phyloP scores from a whole-genome alignment of 495 filamentous ascomycete genomes.

The Jackrogersella multiformis region DNA sequence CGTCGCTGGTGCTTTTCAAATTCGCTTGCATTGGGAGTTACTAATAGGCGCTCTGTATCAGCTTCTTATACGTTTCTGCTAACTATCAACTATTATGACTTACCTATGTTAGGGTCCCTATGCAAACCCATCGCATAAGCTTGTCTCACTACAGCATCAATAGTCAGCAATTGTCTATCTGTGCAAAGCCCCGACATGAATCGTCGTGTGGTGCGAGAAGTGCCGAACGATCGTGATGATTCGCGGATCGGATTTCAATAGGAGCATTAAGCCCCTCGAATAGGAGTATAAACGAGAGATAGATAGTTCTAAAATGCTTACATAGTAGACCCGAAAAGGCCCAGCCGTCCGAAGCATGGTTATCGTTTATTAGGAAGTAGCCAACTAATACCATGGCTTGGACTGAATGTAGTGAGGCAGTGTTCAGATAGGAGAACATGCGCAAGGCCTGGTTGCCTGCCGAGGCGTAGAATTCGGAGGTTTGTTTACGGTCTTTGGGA shows the following conservation, averaged over 20 bases:
- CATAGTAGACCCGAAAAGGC: slow-evolving; percentile 67
- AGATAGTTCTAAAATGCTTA: slow-evolving; percentile 6
- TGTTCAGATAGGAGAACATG: slow-evolving; percentile 73
- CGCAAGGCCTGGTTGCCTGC: slow-evolving; percentile 75
- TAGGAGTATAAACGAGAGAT: neutral
- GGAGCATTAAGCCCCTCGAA: neutral
- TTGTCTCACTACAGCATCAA: slow-evolving; percentile 64
- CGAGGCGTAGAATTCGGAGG: slow-evolving; percentile 78
- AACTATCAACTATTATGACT: neutral
- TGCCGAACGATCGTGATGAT: neutral
- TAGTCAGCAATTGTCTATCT: slow-evolving; percentile 17
- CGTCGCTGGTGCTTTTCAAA: slow-evolving; percentile 75
- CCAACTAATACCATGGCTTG: slow-evolving; percentile 78
- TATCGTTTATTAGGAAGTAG: slow-evolving; percentile 82
- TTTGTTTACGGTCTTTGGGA: slow-evolving; percentile 66
- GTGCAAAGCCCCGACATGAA: neutral
- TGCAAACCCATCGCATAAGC: slow-evolving; percentile 80
- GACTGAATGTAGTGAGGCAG: slow-evolving; percentile 70
- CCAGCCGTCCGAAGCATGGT: slow-evolving; percentile 78
- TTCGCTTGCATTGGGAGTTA: slow-evolving; percentile 63
- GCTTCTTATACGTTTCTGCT: neutral
- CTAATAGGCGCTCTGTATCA: slow-evolving; percentile 38
- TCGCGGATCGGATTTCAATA: neutral
- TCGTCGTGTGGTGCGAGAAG: neutral
- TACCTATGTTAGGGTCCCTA: slow-evolving; percentile 73